Percentiles rank a stretch among this genome's conserved stretches.
Evolutionary conservation across 495 filamentous ascomycete genomes (phyloP).

Genomic region (Melanomma pulvis-pyrius): DNA sequence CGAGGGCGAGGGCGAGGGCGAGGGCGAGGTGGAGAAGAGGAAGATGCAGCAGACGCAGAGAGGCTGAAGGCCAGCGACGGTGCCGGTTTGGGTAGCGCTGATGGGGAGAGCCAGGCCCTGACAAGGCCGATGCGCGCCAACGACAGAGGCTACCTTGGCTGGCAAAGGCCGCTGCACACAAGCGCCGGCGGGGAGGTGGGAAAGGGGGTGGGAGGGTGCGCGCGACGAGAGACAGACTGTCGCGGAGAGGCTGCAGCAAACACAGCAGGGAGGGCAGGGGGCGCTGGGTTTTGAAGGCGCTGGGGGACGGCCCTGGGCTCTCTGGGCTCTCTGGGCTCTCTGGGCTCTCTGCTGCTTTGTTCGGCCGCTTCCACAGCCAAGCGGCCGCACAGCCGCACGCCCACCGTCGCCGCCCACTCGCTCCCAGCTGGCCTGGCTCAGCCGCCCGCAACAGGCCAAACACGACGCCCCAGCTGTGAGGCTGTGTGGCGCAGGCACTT

Average conservation of each 20-base stretch:
- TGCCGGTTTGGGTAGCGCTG: not conserved
- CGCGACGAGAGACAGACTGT: not conserved
- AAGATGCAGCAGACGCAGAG: not conserved
- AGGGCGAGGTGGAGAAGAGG: not conserved
- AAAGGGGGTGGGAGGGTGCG: not conserved
- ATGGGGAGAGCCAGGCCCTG: not conserved
- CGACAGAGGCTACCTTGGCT: not conserved
- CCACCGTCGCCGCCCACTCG: not conserved
- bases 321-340: too few species aligned
- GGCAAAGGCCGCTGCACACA: not conserved
- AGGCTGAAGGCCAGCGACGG: not conserved
- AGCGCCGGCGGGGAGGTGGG: not conserved
- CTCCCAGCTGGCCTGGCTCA: not conserved
- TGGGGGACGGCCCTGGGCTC: not conserved
- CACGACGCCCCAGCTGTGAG: not conserved
- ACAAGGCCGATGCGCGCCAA: not conserved
- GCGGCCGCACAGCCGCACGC: slow-evolving; percentile 2
- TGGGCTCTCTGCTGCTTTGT: too few species aligned
- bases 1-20: not conserved
- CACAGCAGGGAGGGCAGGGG: not conserved
- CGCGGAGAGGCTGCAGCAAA: not conserved
- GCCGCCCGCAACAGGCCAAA: not conserved
- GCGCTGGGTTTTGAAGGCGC: not conserved
- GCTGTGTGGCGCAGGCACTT: not conserved
- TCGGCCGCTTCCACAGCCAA: not conserved